A percentile compares a stretch with the other conserved stretches of the same genome.
Conservation (phyloP, 2,329 filamentous ascomycete species). For the Claviceps sorghi region DNA sequence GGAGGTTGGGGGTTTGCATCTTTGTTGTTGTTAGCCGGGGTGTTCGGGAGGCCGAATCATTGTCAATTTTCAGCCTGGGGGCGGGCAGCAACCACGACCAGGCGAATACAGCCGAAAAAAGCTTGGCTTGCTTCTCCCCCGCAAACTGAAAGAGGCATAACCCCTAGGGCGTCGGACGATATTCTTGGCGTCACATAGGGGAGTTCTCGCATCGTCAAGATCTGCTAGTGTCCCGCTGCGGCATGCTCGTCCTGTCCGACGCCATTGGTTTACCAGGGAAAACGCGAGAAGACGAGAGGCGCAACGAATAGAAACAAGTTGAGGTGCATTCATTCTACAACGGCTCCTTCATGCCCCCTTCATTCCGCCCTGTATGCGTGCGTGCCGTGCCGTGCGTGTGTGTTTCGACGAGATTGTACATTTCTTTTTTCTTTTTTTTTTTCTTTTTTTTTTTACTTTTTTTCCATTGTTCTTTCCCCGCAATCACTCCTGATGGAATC, state of each 20-base stretch:
- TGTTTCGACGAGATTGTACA: not conserved
- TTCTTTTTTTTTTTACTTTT: not conserved
- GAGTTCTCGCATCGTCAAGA: no score
- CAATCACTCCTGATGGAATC: no score
- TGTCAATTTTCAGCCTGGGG: not conserved
- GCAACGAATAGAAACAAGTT: not conserved
- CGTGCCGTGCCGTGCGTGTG: not conserved
- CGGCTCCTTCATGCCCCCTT: not conserved
- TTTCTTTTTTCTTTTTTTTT: not conserved
- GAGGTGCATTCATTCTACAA: not conserved
- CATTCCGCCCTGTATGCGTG: not conserved
- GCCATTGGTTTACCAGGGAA: not conserved
- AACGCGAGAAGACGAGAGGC: not conserved
- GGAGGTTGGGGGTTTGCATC: not conserved
- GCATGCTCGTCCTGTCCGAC: not conserved
- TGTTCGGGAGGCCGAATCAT: not conserved
- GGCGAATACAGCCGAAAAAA: not conserved
- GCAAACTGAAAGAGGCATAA: not conserved
- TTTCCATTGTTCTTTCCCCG: not conserved
- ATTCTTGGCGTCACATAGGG: no score
- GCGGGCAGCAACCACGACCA: not conserved
- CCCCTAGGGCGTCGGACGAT: not conserved
- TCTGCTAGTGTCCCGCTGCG: not conserved
- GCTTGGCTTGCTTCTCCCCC: not conserved
- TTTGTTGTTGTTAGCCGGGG: not conserved